Conservation (phyloP, 495 filamentous ascomycete genomes). For the Recurvomyces mirabilis region DNA sequence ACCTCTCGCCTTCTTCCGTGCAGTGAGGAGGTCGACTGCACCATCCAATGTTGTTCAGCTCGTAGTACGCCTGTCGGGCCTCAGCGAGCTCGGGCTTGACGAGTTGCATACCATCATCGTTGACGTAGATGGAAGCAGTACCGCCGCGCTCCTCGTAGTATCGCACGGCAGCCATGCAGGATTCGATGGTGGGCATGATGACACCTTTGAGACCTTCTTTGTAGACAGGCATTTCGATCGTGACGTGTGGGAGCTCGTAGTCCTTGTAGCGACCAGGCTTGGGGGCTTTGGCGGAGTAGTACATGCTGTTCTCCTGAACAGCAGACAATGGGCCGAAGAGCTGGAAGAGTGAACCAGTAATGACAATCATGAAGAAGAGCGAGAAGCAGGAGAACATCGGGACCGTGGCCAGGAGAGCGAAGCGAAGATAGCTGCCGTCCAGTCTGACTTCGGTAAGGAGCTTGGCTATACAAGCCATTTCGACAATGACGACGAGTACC, state of each 20-base stretch:
- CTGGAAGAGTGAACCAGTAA: slow-evolving; percentile 35
- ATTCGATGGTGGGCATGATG: slow-evolving; percentile 50
- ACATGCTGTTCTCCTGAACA: slow-evolving; percentile 45
- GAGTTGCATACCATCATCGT: slow-evolving; percentile 39
- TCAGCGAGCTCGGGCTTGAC: slow-evolving; percentile 41
- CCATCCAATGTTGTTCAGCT: slow-evolving; percentile 32
- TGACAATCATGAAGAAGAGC: slow-evolving; percentile 20
- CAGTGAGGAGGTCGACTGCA: slow-evolving; percentile 41
- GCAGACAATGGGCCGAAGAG: slow-evolving; percentile 48
- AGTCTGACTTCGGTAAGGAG: slow-evolving; percentile 9
- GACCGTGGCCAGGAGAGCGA: slow-evolving; percentile 14
- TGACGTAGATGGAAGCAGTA: slow-evolving; percentile 38
- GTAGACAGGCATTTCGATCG: slow-evolving; percentile 66
- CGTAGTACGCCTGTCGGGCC: slow-evolving; percentile 46
- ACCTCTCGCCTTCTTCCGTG: slow-evolving; percentile 31
- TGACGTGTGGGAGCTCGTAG: slow-evolving; percentile 51
- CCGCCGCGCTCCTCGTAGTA: slow-evolving; percentile 50
- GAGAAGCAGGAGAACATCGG: slow-evolving; percentile 15
- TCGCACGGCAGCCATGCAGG: slow-evolving; percentile 51
- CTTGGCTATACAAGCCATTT: slow-evolving; percentile 11
- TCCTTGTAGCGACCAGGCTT: slow-evolving; percentile 31
- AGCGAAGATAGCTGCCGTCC: slow-evolving; percentile 7
- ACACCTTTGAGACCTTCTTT: slow-evolving; percentile 56
- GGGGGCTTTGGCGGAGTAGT: slow-evolving; percentile 46
- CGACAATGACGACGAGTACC: slow-evolving; percentile 13